A percentile compares a stretch with the other conserved stretches of the same genome.
Evolutionary conservation across 2,329 filamentous ascomycete species (phyloP).

Genomic region (Seiridium cupressi): DNA sequence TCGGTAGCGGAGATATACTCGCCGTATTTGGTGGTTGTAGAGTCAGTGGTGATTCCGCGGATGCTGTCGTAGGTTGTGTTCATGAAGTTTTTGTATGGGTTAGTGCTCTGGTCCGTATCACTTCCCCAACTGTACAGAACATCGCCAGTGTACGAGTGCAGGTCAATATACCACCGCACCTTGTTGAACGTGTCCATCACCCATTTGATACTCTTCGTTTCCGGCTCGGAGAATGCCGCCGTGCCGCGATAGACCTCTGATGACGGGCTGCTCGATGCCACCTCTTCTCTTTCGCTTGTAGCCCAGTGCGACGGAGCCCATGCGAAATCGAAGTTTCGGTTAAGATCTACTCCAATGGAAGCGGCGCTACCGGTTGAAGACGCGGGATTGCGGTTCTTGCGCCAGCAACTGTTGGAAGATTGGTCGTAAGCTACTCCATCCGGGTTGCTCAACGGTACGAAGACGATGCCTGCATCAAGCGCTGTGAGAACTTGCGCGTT

Average conservation of each 20-base stretch:
- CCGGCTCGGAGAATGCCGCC: conserved; percentile 51
- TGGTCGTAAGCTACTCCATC: conserved; percentile 54
- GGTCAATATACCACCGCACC: conserved; percentile 43
- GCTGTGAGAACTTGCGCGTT: conserved; percentile 49
- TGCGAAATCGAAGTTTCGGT: conserved; percentile 57
- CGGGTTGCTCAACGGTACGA: conserved; percentile 51
- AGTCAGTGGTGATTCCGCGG: conserved; percentile 44
- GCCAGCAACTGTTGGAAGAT: conserved; percentile 47
- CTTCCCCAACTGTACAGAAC: conserved; percentile 60
- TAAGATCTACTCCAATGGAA: conserved; percentile 49
- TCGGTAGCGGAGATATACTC: conserved; percentile 43
- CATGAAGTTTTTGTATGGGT: conserved; percentile 46
- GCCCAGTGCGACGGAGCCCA: conserved; percentile 33
- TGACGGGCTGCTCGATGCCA: conserved; percentile 38
- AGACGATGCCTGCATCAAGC: conserved; percentile 50
- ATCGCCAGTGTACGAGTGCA: conserved; percentile 52
- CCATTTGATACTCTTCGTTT: conserved; percentile 53
- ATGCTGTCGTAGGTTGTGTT: conserved; percentile 51
- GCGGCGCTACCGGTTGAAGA: conserved; percentile 24
- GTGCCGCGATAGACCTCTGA: conserved; percentile 52
- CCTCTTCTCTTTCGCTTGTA: background rate
- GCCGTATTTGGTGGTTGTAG: conserved; percentile 31
- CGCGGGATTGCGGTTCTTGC: conserved; percentile 52
- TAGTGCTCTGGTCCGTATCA: conserved; percentile 47
- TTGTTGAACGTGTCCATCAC: conserved; percentile 44